Base-by-base conservation (phyloP, 805 yeast genomes). In the Candida patagonica region DNA sequence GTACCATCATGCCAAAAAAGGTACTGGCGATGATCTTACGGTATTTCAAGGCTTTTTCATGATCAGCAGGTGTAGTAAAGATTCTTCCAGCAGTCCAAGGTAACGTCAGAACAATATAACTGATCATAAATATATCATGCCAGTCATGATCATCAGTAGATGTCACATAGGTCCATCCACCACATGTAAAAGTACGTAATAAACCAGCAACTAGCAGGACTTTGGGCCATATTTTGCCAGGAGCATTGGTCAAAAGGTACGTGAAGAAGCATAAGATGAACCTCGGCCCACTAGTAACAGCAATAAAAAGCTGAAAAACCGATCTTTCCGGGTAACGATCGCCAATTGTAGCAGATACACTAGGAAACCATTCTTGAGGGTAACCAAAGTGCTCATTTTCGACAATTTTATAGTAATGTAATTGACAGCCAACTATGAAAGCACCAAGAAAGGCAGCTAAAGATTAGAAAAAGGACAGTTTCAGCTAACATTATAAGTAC, bases 281-380 rank as follows among this genome's bases (percentile, higher is more conserved):
- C 49, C 97, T 73, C 13, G 96, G 96, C 27, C 96, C 95, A 1
- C 97, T 73, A 1, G 97, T 88, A 34, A 89, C 61, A 1, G 97
- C 98, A 48, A 92, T 92, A 46, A 89, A 62, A 26, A 89, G 70
- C 62, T 92, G 98, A 59, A 89, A 92, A 15, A 92, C 62, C 1
- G 95, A 84, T 49, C 98, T 68, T 62, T 92, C 98, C 0, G 98
- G 98, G 57, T 87, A 92, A 44, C 96, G 63, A 58, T 92, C 98
- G 33, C 98, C 98, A 56, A 92, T 92, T 1, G 98, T 76, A 1
- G 98, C 97, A 26, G 94, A 81, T 2, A 92, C 98, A 54, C 94
- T 80, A 2, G 98, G 98, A 57, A 92, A 89, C 97, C 98, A 92
- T 60, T 92, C 98, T 44, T 88, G 92, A 2, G 98, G 98, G 56